Percentiles rank a stretch among this genome's conserved stretches.
These are phyloP conservation scores for Gilbertella persicaria DNA, from an alignment of 371 early-diverging fungal genomes.

Conservation along the genomic window DNA sequence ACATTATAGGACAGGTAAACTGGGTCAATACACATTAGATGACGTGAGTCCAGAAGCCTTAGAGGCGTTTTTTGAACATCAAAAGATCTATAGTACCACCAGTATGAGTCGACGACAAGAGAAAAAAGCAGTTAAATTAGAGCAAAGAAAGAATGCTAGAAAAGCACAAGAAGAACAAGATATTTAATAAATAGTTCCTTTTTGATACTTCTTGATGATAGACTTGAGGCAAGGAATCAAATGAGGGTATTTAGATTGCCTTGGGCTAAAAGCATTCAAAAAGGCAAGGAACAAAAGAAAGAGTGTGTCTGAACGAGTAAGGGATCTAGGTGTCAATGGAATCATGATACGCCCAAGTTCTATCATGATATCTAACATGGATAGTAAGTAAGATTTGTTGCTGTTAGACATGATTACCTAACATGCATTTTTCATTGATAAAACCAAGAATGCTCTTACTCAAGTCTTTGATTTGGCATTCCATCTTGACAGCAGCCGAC, in stretches of 20 bases:
- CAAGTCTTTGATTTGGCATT: neutral
- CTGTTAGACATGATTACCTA: constrained; percentile 1
- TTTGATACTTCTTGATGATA: neutral
- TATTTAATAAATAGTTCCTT: neutral
- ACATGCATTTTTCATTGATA: constrained; percentile 8
- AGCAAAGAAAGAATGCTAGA: constrained; percentile 43
- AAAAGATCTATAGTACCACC: constrained; percentile 26
- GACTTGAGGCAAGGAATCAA: neutral
- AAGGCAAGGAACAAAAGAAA: neutral
- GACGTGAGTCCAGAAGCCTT: constrained; percentile 58
- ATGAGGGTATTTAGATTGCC: neutral
- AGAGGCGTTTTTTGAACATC: constrained; percentile 50
- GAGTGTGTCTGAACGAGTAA: neutral
- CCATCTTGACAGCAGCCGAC: constrained; percentile 61
- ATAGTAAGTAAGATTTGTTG: too few relatives aligned
- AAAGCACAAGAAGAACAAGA: constrained; percentile 10
- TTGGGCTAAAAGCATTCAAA: neutral
- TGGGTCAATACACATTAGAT: constrained; percentile 75
- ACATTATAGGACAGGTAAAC: constrained; percentile 71
- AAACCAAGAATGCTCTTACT: constrained; percentile 2
- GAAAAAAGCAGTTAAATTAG: constrained; percentile 57
- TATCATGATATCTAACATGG: constrained; percentile 4
- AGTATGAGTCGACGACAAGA: constrained; percentile 50
- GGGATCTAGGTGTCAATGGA: constrained; percentile 1
- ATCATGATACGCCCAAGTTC: neutral